Base-by-base conservation (phyloP, 768 basidiomycete genomes). In the Phaeotremella skinneri region DNA sequence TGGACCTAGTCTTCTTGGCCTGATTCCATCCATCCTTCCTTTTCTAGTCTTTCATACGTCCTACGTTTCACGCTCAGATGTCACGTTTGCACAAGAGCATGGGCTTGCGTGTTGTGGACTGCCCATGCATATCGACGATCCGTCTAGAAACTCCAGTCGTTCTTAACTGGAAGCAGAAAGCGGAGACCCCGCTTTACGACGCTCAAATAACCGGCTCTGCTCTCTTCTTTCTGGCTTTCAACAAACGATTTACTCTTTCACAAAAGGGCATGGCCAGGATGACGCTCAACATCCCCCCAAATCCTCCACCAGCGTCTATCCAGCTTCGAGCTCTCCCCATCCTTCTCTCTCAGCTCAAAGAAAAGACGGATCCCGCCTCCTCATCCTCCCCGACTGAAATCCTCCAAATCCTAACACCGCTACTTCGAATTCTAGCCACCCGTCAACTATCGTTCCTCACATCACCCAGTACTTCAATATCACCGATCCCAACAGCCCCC, bases 311-410 rank as follows among this genome's bases (percentile, higher is more conserved):
- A 14, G 42, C 62, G 9, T 37, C 58, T 5, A 45, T 69, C 2
- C 55, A 58, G 16, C 51, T 55, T 14, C 56, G 53, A 49, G 55
- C 54, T 11, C 57, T 69, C 0, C 62, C 68, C 13, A 21, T 59
- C 20, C 51, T 69, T 11, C 39, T 69, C n/a, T 34, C 37, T 11
- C 64, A 56, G 21, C 57, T 69, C 9, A 37, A 17, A 52, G 43
- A 7, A 45, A 45, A 23, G 11, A 52, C 23, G 41, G 3, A 25
- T 30, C 30, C 55, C 51, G 16, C 34, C 45, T 16, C 43, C 41
- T 23, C 48, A n/a, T 25, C 42, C 23, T 23, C 39, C 16, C 6
- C 58, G 4, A 43, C 27, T 11, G 25, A 45, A 20, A 45, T 50
- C 5, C 52, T 69, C 13, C 50, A 59, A 6, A 4, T 41, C 0